Conservation (phyloP, 495 filamentous ascomycete genomes). For the Aspergillus carlsbadensis region DNA sequence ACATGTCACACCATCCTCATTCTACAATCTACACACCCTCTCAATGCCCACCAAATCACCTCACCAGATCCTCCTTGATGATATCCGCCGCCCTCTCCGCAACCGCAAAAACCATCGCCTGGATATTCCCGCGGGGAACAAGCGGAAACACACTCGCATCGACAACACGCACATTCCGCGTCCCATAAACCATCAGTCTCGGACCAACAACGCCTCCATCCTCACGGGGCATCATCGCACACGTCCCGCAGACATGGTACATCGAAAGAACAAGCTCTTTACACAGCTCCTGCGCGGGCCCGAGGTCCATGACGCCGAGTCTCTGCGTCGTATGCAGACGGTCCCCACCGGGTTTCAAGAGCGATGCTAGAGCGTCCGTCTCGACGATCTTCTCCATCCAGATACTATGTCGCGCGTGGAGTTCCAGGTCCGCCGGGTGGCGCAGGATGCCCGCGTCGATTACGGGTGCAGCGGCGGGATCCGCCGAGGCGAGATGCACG, state of each 20-base stretch:
- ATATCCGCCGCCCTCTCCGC: slow-evolving; percentile 52
- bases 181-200: slow-evolving; percentile 46
- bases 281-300: not conserved
- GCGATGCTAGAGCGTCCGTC: not conserved
- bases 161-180: slow-evolving; percentile 49
- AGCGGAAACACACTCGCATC: slow-evolving; percentile 56
- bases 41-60: too few relatives aligned
- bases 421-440: slow-evolving; percentile 37
- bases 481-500: slow-evolving; percentile 36
- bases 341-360: not conserved
- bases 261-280: slow-evolving; percentile 5
- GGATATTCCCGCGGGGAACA: slow-evolving; percentile 50
- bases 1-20: too few relatives aligned
- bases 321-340: not conserved
- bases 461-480: not conserved
- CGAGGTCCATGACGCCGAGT: slow-evolving; percentile 46
- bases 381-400: slow-evolving; percentile 3
- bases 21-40: too few relatives aligned
- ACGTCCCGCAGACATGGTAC: slow-evolving; percentile 44
- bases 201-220: slow-evolving; percentile 49
- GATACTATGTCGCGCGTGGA: slow-evolving; percentile 21
- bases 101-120: slow-evolving; percentile 54
- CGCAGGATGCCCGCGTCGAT: slow-evolving; percentile 5
- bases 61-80: slow-evolving; percentile 26
- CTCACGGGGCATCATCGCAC: slow-evolving; percentile 47